Evolutionary conservation across 805 yeast species (phyloP).

Genomic region (Pichia paraexigua): DNA sequence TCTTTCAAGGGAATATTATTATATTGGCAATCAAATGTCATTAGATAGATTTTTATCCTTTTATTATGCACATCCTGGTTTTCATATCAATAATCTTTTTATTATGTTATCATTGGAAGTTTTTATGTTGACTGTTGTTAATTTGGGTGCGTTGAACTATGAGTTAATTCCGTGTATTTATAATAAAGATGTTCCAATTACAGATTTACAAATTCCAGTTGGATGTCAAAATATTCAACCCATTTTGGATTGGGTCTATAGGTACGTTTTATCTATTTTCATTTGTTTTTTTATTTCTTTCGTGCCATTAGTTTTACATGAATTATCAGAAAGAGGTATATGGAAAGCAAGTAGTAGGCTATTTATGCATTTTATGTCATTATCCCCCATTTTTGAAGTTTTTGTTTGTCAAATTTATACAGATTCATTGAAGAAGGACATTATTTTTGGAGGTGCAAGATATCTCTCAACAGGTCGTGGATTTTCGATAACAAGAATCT

Average conservation of each 20-base stretch:
- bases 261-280: slow-evolving; percentile 82
- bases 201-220: slow-evolving; percentile 64
- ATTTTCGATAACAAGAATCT: slow-evolving; percentile 75
- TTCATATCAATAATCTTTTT: slow-evolving; percentile 84
- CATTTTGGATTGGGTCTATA: slow-evolving; percentile 81
- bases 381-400: slow-evolving; percentile 90
- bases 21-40: slow-evolving; percentile 82
- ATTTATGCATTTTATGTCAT: slow-evolving; percentile 65
- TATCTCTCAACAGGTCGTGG: slow-evolving; percentile 93
- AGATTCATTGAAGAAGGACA: slow-evolving; percentile 61
- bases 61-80: slow-evolving; percentile 96
- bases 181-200: slow-evolving; percentile 57
- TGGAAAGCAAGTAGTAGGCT: slow-evolving; percentile 67
- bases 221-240: slow-evolving; percentile 87
- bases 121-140: slow-evolving; percentile 72
- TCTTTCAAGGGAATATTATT: slow-evolving; percentile 84
- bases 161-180: slow-evolving; percentile 67
- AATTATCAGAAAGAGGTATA: slow-evolving; percentile 76
- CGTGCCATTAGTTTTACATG: slow-evolving; percentile 81
- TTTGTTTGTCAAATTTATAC: slow-evolving; percentile 93
- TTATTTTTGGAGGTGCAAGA: slow-evolving; percentile 85
- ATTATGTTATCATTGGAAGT: slow-evolving; percentile 81
- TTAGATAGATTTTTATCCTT: slow-evolving; percentile 85
- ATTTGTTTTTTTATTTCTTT: slow-evolving; percentile 91
- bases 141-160: slow-evolving; percentile 68